Evolutionary conservation across 805 yeast species (phyloP), one percentile per base, ranked within the genome.

Genomic region (Starmerella khaoyaiensis): DNA sequence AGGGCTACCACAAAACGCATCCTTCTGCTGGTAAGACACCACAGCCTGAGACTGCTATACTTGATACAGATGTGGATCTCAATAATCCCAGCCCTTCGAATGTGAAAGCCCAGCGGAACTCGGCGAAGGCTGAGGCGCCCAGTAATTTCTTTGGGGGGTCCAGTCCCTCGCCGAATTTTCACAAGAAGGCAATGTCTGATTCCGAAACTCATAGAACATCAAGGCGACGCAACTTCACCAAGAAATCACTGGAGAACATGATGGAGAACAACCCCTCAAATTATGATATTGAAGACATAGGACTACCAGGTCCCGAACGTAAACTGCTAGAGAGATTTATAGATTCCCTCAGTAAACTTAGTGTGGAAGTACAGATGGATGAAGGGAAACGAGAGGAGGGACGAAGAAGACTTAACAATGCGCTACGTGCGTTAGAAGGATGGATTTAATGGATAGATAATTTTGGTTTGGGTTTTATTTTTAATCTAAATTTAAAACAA

Each of bases 331-430:
- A 87, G 52, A 75, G 82, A 57, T 73, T 87, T 33, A 79, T 87
- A 3, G 94, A 84, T 51, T 76, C 93, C 2, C 63, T 87, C 32
- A 76, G 90, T 27, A 68, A 90, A 49, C 67, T 90, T 41, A 83
- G 94, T 3, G 82, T 86, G 36, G 95, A 84, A 53, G 83, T 90
- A 81, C 79, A 84, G 37, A 55, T 81, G 39, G 94, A 87, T 56
- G 82, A 82, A 21, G 72, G 71, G 21, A 72, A 90, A 51, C 76
- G 79, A 40, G 76, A 74, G 12, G 83, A 82, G 43, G 94, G 96
- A 10, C 68, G 82, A 30, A 67, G 71, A 44, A 65, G 97, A 46
- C 62, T 87, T 49, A 79, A 79, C 48, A 76, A 75, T 48, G 96
- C 95, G 0, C 69, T 84, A 40, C 64, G 79, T 38, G 93, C 86